Conservation (phyloP, 2,329 filamentous ascomycete species). For the Penicillium sp. region DNA sequence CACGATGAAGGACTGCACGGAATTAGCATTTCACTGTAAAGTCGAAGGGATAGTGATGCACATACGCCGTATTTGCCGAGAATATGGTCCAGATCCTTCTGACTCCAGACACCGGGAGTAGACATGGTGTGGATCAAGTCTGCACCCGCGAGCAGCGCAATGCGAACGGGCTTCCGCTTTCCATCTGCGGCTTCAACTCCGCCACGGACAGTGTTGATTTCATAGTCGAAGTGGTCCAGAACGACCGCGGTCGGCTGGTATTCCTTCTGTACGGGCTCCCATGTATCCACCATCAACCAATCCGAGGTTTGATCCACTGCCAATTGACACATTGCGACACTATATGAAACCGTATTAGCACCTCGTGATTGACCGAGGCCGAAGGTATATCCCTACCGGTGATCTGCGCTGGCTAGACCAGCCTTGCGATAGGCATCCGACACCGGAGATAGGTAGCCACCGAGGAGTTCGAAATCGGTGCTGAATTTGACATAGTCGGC, state of each 20-base stretch:
- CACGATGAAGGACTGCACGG: slow-evolving; percentile 63
- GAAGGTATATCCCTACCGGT: slow-evolving; percentile 48
- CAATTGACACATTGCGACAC: slow-evolving; percentile 78
- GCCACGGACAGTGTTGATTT: slow-evolving; percentile 74
- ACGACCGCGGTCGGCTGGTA: slow-evolving; percentile 88
- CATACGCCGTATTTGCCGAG: slow-evolving; percentile 66
- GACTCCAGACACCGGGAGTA: slow-evolving; percentile 69
- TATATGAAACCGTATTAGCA: slow-evolving; percentile 22
- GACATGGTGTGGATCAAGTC: slow-evolving; percentile 71
- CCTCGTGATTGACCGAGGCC: not conserved
- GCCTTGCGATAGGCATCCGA: slow-evolving; percentile 73
- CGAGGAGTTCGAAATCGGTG: slow-evolving; percentile 76
- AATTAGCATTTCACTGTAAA: slow-evolving; percentile 1
- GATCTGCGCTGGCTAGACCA: slow-evolving; percentile 66
- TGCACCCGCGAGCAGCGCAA: slow-evolving; percentile 75
- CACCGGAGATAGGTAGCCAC: slow-evolving; percentile 77
- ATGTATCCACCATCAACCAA: slow-evolving; percentile 82
- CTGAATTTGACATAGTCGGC: slow-evolving; percentile 69
- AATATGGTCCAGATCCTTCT: slow-evolving; percentile 81
- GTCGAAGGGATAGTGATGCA: slow-evolving; percentile 1
- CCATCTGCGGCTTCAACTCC: slow-evolving; percentile 68
- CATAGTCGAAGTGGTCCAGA: slow-evolving; percentile 82
- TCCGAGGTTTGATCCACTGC: slow-evolving; percentile 66
- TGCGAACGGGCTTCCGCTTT: slow-evolving; percentile 60
- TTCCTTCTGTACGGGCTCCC: slow-evolving; percentile 77